phyloP scores from a whole-genome alignment of 805 yeast species.

The Pichia deserticola region DNA sequence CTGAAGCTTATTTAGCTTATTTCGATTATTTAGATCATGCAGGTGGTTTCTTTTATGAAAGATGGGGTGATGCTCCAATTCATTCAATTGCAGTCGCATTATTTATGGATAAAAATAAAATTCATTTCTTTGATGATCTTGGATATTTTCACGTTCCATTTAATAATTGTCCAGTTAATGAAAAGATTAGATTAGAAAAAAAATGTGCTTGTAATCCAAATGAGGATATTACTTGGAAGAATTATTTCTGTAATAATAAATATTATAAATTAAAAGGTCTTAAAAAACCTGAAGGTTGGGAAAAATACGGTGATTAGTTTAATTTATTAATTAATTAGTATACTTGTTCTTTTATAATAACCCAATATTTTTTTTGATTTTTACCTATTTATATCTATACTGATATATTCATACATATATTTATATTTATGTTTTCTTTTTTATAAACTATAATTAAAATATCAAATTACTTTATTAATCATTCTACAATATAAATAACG shows the following conservation, averaged over 20 bases:
- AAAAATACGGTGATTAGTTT: conserved; percentile 39
- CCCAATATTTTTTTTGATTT: not conserved
- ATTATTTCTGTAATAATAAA: conserved; percentile 63
- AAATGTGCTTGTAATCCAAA: conserved; percentile 69
- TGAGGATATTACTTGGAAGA: conserved; percentile 71
- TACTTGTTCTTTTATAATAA: too few species aligned
- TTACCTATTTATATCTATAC: not conserved
- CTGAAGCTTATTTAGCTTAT: conserved; percentile 60
- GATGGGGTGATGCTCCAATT: conserved; percentile 95
- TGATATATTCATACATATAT: not conserved
- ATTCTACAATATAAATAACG: too few species aligned
- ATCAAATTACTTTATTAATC: too few species aligned
- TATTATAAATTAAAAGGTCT: conserved; percentile 49
- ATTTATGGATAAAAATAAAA: conserved; percentile 58
- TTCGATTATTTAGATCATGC: conserved; percentile 68
- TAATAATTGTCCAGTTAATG: conserved; percentile 71
- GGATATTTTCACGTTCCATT: conserved; percentile 83
- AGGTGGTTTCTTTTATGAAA: conserved; percentile 89
- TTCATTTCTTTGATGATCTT: conserved; percentile 78
- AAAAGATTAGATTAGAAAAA: conserved; percentile 43
- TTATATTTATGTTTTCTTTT: not conserved
- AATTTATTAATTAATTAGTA: not conserved
- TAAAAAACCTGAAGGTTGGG: conserved; percentile 66
- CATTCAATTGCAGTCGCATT: conserved; percentile 83
- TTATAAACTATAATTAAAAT: not conserved